phyloP scores from a whole-genome alignment of 2,329 filamentous ascomycete genomes.

The Beauveria sp. region DNA sequence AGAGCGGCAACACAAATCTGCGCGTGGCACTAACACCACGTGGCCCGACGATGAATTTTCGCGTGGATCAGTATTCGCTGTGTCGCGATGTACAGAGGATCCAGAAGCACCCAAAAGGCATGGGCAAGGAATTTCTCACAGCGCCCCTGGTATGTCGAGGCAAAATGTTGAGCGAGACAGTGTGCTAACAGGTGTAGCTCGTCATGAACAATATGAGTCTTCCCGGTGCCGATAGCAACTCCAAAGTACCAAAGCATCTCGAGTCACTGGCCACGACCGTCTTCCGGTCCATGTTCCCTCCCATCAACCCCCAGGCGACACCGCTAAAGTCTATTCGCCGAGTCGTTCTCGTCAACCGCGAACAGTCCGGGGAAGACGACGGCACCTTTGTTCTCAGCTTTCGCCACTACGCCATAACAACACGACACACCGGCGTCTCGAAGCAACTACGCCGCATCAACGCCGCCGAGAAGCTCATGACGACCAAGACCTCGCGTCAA shows the following conservation, averaged over 20 bases:
- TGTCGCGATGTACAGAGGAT: slow-evolving; percentile 83
- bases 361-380: slow-evolving; percentile 50
- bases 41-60: slow-evolving; percentile 88
- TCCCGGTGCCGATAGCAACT: slow-evolving; percentile 49
- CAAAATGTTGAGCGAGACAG: neutral
- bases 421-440: slow-evolving; percentile 75
- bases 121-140: slow-evolving; percentile 77
- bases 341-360: slow-evolving; percentile 83
- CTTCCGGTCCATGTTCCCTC: slow-evolving; percentile 93
- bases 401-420: slow-evolving; percentile 92
- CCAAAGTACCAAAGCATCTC: slow-evolving; percentile 83
- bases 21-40: slow-evolving; percentile 80
- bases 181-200: slow-evolving; percentile 43
- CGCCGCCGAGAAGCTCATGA: slow-evolving; percentile 71
- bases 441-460: slow-evolving; percentile 78
- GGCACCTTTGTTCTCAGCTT: slow-evolving; percentile 78
- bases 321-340: slow-evolving; percentile 88
- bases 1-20: slow-evolving; percentile 85
- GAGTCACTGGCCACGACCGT: slow-evolving; percentile 88
- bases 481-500: slow-evolving; percentile 53
- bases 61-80: slow-evolving; percentile 89
- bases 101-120: slow-evolving; percentile 73
- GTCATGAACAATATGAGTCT: slow-evolving; percentile 98
- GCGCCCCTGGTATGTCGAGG: slow-evolving; percentile 61
- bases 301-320: slow-evolving; percentile 86